Percentiles rank a stretch among this genome's conserved stretches.
phyloP scores from a whole-genome alignment of 345 rosid species.

The Nephelium lappaceum region DNA sequence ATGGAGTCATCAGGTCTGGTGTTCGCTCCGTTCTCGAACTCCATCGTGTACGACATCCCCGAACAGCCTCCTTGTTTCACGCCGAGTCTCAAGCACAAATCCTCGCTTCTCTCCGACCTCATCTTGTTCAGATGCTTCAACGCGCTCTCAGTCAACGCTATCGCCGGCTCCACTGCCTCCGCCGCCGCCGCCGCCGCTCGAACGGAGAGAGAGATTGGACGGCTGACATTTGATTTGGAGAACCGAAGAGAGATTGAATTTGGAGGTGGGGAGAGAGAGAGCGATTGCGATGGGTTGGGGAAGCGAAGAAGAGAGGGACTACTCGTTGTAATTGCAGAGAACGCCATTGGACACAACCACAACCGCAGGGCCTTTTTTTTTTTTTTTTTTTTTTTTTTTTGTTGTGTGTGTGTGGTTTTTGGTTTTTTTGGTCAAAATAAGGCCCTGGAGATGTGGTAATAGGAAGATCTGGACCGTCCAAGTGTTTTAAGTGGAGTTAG shows the following conservation, averaged over 20 bases:
- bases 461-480: constrained; percentile 23
- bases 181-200: constrained; percentile 50
- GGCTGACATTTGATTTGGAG: constrained; percentile 39
- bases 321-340: constrained; percentile 38
- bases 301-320: constrained; percentile 33
- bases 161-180: constrained; percentile 75
- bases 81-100: constrained; percentile 89
- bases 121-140: constrained; percentile 82
- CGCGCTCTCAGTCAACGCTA: constrained; percentile 70
- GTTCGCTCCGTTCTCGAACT: constrained; percentile 67
- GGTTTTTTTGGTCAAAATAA: not conserved
- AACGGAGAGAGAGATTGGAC: constrained; percentile 42
- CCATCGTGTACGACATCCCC: constrained; percentile 97
- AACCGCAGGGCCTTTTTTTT: no score
- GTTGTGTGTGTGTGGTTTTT: not conserved
- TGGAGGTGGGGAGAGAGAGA: constrained; percentile 19
- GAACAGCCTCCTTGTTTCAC: constrained; percentile 96
- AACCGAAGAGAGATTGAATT: constrained; percentile 44
- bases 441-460: not conserved
- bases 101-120: constrained; percentile 68
- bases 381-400: no score
- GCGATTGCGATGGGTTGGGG: constrained; percentile 18
- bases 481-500: not conserved
- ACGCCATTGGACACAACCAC: constrained; percentile 42
- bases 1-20: constrained; percentile 81